Conservation (phyloP, 2,329 filamentous ascomycete species). For the Aspergillaceae sp. region DNA sequence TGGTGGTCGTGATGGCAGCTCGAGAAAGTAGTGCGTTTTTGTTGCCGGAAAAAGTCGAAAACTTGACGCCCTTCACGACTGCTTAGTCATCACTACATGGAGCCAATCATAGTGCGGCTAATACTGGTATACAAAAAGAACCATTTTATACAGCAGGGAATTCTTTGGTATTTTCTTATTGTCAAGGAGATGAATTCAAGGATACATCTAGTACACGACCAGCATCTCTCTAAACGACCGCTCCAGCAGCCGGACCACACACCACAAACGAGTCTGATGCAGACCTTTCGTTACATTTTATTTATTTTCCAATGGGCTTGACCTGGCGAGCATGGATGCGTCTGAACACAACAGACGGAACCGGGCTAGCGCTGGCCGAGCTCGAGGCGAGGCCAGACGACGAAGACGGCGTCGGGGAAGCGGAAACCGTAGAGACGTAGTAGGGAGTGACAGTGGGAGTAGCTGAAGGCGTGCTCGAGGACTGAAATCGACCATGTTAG, state of each 20-base stretch:
- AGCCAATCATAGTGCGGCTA: no score
- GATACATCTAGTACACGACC: no score
- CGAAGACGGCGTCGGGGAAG: not conserved
- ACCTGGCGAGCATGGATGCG: not conserved
- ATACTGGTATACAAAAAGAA: no score
- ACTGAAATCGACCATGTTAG: not conserved
- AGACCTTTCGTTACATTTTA: not conserved
- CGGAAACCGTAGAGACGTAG: not conserved
- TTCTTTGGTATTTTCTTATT: no score
- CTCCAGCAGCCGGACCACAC: not conserved
- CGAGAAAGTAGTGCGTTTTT: no score
- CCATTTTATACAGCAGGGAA: no score
- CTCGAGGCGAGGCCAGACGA: not conserved
- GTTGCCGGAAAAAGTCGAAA: no score
- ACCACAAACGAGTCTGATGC: not conserved
- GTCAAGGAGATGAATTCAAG: no score
- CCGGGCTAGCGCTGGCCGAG: not conserved
- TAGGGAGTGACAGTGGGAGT: constrained; percentile 1
- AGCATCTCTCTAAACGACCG: not conserved
- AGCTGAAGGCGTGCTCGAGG: not conserved
- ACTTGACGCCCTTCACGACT: no score
- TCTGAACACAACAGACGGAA: not conserved
- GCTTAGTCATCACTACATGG: no score
- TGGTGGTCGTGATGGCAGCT: not conserved
- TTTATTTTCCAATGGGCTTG: not conserved